Evolutionary conservation across 257 asterid genomes (phyloP).

Genomic region (Salvia hispanica): DNA sequence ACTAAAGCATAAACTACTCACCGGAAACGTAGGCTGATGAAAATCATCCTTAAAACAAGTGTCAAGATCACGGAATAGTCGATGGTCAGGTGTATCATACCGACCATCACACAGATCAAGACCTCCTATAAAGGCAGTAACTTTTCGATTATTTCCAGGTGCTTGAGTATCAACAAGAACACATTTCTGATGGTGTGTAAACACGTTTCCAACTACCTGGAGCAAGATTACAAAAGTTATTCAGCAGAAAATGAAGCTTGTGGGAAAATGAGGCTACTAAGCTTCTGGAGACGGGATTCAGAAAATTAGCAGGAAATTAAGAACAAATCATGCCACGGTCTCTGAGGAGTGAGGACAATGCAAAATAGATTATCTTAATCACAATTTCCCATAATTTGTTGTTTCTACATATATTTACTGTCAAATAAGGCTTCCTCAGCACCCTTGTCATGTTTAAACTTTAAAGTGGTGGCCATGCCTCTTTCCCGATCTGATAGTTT

Average conservation of each 20-base stretch:
- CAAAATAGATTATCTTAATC: constrained; percentile 11
- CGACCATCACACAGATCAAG: constrained; percentile 98
- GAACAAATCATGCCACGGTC: not conserved
- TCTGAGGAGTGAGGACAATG: not conserved
- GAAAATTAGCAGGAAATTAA: constrained; percentile 15
- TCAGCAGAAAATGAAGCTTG: constrained; percentile 27
- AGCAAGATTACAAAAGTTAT: constrained; percentile 32
- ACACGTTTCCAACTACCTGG: constrained; percentile 80
- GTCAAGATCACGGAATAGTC: constrained; percentile 67
- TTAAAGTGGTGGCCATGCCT: constrained; percentile 1
- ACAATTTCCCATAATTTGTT: not conserved
- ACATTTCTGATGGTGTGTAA: constrained; percentile 96
- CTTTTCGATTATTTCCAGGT: constrained; percentile 69
- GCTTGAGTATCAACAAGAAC: constrained; percentile 93
- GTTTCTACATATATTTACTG: not conserved
- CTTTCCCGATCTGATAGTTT: not conserved
- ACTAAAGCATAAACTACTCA: constrained; percentile 39
- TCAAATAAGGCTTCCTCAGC: not conserved
- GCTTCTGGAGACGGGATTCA: constrained; percentile 1
- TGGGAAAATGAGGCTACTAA: constrained; percentile 8
- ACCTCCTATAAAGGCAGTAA: constrained; percentile 91
- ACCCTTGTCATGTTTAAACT: constrained; percentile 1
- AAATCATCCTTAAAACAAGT: constrained; percentile 67
- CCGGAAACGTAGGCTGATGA: constrained; percentile 90
- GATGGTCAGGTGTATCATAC: constrained; percentile 91